A percentile compares a stretch with the other conserved stretches of the same genome.
Conservation (phyloP, 805 yeast species). For the Sungouiozyma ichnusensis region DNA sequence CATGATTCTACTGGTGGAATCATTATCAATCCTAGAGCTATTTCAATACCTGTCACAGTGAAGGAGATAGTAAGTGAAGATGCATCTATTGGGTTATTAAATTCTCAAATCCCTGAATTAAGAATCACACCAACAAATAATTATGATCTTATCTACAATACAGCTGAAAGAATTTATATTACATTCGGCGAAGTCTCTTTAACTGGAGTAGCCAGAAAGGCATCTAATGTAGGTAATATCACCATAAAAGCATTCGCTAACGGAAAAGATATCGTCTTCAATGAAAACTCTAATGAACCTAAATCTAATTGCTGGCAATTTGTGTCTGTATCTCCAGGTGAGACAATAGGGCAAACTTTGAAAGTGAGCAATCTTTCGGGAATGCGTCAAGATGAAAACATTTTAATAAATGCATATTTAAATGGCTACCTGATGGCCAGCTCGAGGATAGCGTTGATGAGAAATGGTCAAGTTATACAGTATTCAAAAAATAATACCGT, state of each 20-base stretch:
- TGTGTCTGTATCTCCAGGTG: constrained; percentile 61
- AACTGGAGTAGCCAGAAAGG: constrained; percentile 6
- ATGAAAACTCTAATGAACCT: constrained; percentile 57
- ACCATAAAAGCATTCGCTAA: constrained; percentile 26
- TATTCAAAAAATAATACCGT: constrained; percentile 34
- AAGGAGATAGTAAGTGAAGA: constrained; percentile 42
- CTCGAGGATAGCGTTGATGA: constrained; percentile 41
- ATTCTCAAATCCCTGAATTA: constrained; percentile 26
- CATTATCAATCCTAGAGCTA: constrained; percentile 75
- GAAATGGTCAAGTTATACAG: constrained; percentile 38
- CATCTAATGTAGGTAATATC: constrained; percentile 16
- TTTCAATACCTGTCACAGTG: constrained; percentile 53
- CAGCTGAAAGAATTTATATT: constrained; percentile 52
- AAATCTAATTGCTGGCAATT: constrained; percentile 52
- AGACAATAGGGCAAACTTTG: constrained; percentile 60
- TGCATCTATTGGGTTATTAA: constrained; percentile 29
- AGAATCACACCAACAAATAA: constrained; percentile 38
- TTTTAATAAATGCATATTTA: constrained; percentile 45
- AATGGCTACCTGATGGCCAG: constrained; percentile 57
- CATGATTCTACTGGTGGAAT: constrained; percentile 65
- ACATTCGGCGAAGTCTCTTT: constrained; percentile 38
- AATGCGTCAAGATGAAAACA: constrained; percentile 38
- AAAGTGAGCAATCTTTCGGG: constrained; percentile 49
- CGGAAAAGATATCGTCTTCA: constrained; percentile 42
- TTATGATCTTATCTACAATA: constrained; percentile 52